These are phyloP conservation scores for Cryptosporidium bovis DNA, from an alignment of 169 alveolate species.

Conservation along the genomic window DNA sequence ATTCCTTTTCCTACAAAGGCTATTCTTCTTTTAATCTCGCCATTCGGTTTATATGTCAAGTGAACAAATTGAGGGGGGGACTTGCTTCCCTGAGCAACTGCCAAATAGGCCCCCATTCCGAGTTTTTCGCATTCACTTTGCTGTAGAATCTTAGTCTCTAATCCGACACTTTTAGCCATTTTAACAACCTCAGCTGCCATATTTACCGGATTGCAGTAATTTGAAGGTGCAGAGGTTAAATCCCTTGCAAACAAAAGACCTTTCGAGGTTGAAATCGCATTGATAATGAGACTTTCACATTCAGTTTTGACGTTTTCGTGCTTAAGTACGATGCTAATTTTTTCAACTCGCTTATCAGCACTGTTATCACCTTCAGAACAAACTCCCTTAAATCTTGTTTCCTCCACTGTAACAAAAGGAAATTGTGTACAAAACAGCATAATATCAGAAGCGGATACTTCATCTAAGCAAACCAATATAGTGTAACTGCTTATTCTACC, in stretches of 20 bases:
- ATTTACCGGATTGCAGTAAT: slow-evolving; percentile 85
- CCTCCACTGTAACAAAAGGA: slow-evolving; percentile 23
- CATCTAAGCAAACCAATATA: slow-evolving; percentile 24
- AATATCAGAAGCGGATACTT: slow-evolving; percentile 15
- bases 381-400: slow-evolving; percentile 38
- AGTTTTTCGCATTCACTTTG: slow-evolving; percentile 84
- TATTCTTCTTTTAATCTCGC: slow-evolving; percentile 76
- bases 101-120: slow-evolving; percentile 88
- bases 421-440: slow-evolving; percentile 58
- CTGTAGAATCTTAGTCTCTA: slow-evolving; percentile 81
- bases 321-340: background rate
- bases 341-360: background rate
- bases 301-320: slow-evolving; percentile 13
- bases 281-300: background rate
- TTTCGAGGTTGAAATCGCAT: slow-evolving; percentile 4
- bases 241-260: slow-evolving; percentile 79
- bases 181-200: slow-evolving; percentile 80
- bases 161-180: slow-evolving; percentile 81
- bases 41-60: slow-evolving; percentile 81
- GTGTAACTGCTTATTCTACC: slow-evolving; percentile 14
- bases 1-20: slow-evolving; percentile 96
- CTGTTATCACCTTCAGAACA: background rate
- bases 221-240: slow-evolving; percentile 86
- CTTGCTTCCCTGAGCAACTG: slow-evolving; percentile 89
- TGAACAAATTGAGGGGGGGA: slow-evolving; percentile 89